Percentiles rank a stretch among this genome's conserved stretches.
Evolutionary conservation across 129 eudicot genomes (phyloP).

Genomic region (Daucus carota): DNA sequence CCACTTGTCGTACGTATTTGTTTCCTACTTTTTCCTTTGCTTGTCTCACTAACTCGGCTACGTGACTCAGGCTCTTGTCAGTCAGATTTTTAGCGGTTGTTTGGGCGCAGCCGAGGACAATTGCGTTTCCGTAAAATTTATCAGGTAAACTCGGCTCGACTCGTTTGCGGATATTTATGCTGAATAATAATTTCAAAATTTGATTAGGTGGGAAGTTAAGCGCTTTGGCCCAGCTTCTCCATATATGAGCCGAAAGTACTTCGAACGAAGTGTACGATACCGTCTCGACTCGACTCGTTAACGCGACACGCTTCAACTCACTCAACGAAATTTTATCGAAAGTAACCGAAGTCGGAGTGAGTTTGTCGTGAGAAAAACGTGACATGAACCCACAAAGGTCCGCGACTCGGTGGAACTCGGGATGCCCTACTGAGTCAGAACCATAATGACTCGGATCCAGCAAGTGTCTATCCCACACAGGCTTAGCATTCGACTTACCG

Average conservation of each 20-base stretch:
- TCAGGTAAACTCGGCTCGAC: slow-evolving; percentile 54
- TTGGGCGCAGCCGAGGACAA: slow-evolving; percentile 62
- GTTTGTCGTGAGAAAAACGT: slow-evolving; percentile 31
- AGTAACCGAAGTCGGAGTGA: slow-evolving; percentile 54
- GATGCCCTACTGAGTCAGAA: slow-evolving; percentile 14
- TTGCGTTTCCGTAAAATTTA: slow-evolving; percentile 64
- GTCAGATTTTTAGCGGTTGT: slow-evolving; percentile 30
- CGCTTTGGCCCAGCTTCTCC: slow-evolving; percentile 77
- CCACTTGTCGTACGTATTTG: slow-evolving; percentile 53
- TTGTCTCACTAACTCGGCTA: slow-evolving; percentile 32
- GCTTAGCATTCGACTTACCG: slow-evolving; percentile 23
- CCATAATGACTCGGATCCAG: slow-evolving; percentile 18
- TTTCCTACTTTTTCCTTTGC: slow-evolving; percentile 65
- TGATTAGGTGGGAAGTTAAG: slow-evolving; percentile 56
- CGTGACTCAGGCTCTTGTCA: slow-evolving; percentile 35
- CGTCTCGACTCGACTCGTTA: slow-evolving; percentile 24
- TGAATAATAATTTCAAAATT: slow-evolving; percentile 47
- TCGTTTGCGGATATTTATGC: slow-evolving; percentile 52
- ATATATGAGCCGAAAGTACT: slow-evolving; percentile 58
- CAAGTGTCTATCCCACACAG: slow-evolving; percentile 58
- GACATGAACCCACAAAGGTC: slow-evolving; percentile 44
- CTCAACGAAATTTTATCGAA: slow-evolving; percentile 27
- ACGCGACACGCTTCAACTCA: slow-evolving; percentile 30
- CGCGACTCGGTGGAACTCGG: slow-evolving; percentile 46
- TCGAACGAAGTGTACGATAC: slow-evolving; percentile 46